A percentile compares a stretch with the other conserved stretches of the same genome.
These are phyloP conservation scores for Xeromyces bisporus DNA, from an alignment of 495 filamentous ascomycete genomes.

Conservation along the genomic window DNA sequence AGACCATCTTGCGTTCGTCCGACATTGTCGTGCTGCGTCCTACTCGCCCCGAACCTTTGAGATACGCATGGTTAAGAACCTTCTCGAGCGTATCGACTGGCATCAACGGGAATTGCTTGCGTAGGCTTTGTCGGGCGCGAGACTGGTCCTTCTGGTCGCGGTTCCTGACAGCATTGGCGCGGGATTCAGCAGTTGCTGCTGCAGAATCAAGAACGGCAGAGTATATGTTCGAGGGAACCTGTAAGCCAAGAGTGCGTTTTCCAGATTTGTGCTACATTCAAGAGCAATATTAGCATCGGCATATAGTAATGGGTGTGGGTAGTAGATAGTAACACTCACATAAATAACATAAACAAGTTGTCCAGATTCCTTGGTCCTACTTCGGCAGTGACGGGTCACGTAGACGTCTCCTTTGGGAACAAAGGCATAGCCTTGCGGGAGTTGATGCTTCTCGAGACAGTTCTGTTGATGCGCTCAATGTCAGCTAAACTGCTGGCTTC, in stretches of 20 bases:
- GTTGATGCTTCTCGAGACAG: slow-evolving; percentile 9
- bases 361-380: slow-evolving; percentile 24
- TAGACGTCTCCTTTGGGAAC: slow-evolving; percentile 35
- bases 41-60: slow-evolving; percentile 33
- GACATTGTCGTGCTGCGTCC: slow-evolving; percentile 21
- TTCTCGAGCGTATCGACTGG: slow-evolving; percentile 19
- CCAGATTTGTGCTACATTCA: slow-evolving; percentile 15
- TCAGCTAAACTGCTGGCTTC: too few relatives aligned
- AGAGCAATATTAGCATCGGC: slow-evolving; percentile 2
- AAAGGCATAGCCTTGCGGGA: slow-evolving; percentile 26
- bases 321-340: slow-evolving; percentile 8
- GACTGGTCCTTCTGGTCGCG: slow-evolving; percentile 19
- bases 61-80: slow-evolving; percentile 28
- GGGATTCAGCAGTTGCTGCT: slow-evolving; percentile 19
- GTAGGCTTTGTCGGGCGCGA: slow-evolving; percentile 18
- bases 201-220: slow-evolving; percentile 13
- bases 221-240: slow-evolving; percentile 27
- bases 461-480: slow-evolving; percentile 11
- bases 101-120: slow-evolving; percentile 25
- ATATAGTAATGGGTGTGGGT: too few relatives aligned
- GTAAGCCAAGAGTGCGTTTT: slow-evolving; percentile 24
- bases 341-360: slow-evolving; percentile 27
- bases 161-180: slow-evolving; percentile 20
- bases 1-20: slow-evolving; percentile 19
- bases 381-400: slow-evolving; percentile 32